Base-by-base conservation (phyloP, 2,329 filamentous ascomycete species). In the Colletotrichum sp. region DNA sequence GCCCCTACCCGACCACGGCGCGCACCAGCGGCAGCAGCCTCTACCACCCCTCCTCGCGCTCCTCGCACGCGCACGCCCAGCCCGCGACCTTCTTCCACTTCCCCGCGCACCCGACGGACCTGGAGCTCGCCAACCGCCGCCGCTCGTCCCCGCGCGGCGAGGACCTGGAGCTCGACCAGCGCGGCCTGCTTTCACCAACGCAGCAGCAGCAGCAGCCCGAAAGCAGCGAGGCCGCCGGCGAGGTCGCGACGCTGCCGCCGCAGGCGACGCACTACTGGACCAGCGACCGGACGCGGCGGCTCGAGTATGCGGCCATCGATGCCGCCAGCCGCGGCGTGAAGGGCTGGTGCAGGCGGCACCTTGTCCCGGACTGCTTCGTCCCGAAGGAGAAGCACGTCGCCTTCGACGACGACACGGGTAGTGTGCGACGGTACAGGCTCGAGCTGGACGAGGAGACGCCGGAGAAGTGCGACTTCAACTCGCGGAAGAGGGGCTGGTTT, bases 201-300 rank as follows among this genome's bases (percentile, higher is more conserved):
- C 25, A 36, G 36, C 67, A 36, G 19, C 75, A 32, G 22, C 75
- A 29, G 22, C 55, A 36, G 11, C 61, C 77, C 78, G 78, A 80
- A 77, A 30, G 77, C 68, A 36, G 72, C 72, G 78, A 55, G 69
- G 78, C 27, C 78, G 77, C 25, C 78, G 44, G 44, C 11, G 73
- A 68, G 12, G 55, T 80, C 2, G 73, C 83, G 4, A 84, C 85
- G 39, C 83, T 86, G 4, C 85, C 87, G 3, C 91, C 90, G 15
- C 90, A 90, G 6, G 93, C 92, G 4, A 91, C 90, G 2, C 91
- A 93, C 80, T 93, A 93, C 83, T 93, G 92, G 92, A 93, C 91
- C 2, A 93, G 90, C 79, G 90, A 93, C 80, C 87, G 87, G 69
- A 93, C 92, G 0, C 88, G 92, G 5, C 87, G 91, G 13, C 86